Conservation (phyloP, 306 rosid species). For the Cucurbita ficifolia region DNA sequence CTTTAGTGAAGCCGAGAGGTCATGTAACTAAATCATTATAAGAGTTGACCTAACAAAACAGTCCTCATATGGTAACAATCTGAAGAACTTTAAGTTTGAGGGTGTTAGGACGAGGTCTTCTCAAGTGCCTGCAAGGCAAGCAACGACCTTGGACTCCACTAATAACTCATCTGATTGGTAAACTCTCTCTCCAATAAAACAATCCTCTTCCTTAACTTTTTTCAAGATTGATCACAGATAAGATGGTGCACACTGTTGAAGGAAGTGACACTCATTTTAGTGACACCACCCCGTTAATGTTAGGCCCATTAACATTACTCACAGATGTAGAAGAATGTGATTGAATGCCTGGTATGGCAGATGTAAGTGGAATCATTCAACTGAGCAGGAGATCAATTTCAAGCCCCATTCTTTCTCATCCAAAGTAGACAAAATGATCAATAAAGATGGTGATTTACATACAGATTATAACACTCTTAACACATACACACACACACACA, state of each 20-base stretch:
- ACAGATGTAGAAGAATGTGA: not conserved
- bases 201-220: too few relatives aligned
- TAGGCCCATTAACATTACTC: not conserved
- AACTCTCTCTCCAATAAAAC: too few relatives aligned
- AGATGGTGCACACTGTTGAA: too few relatives aligned
- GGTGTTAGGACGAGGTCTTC: not conserved
- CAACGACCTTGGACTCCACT: not conserved
- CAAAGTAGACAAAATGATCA: not conserved
- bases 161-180: not conserved
- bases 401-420: not conserved
- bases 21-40: not conserved
- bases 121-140: not conserved
- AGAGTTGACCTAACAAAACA: not conserved
- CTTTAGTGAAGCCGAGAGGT: not conserved
- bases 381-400: not conserved
- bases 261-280: too few relatives aligned
- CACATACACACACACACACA: too few relatives aligned
- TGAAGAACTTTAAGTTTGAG: not conserved
- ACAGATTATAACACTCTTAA: not conserved
- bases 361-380: not conserved
- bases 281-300: not conserved
- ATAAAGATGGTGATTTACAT: not conserved
- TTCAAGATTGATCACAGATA: too few relatives aligned
- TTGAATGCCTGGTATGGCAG: not conserved
- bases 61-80: not conserved